Conservation (phyloP, 192 early-diverging fungal genomes). For the Linnemannia elongata region DNA sequence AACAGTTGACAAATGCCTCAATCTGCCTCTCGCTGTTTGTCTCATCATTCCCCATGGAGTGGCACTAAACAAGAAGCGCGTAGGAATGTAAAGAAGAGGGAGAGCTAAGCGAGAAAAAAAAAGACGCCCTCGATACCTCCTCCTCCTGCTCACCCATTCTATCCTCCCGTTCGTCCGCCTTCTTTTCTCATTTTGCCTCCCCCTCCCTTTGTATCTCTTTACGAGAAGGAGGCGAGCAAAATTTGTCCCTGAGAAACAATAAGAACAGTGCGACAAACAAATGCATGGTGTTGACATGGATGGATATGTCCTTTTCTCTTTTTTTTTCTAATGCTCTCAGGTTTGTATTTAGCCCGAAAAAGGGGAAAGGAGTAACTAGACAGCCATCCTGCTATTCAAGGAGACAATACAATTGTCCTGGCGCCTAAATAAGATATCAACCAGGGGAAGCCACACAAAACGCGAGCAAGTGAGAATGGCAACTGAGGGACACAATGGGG, state of each 20-base stretch:
- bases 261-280: background rate
- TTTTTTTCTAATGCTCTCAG: background rate
- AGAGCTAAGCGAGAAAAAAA: background rate
- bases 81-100: background rate
- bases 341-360: background rate
- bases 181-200: too few species aligned
- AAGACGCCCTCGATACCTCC: background rate
- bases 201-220: background rate
- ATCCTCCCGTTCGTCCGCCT: background rate
- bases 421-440: background rate
- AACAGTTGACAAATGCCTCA: background rate
- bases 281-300: background rate
- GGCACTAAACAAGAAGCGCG: background rate
- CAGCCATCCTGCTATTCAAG: background rate
- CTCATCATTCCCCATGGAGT: constrained; percentile 4
- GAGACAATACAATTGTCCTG: background rate
- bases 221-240: background rate
- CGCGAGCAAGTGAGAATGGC: too few species aligned
- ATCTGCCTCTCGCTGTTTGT: background rate
- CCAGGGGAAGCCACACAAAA: background rate
- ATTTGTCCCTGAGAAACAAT: background rate
- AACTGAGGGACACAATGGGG: too few species aligned
- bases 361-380: background rate
- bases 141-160: background rate
- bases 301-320: too few species aligned